phyloP scores from a whole-genome alignment of 106 monocot species.

The Dendrobium huoshanense region DNA sequence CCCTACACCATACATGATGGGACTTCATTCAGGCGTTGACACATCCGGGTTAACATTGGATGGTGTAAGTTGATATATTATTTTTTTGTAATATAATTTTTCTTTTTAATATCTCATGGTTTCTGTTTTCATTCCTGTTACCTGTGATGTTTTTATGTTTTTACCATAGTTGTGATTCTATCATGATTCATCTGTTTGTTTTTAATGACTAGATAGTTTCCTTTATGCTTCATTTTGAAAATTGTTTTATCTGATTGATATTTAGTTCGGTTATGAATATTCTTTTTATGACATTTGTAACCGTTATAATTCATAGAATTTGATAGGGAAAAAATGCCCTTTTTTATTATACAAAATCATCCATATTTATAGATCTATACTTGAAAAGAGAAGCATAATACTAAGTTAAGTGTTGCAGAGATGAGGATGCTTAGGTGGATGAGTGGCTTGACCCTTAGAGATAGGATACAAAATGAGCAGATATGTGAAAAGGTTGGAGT shows the following conservation, averaged over 20 bases:
- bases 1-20: constrained; percentile 99
- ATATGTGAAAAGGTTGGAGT: no score
- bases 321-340: no score
- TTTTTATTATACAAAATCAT: no score
- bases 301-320: no score
- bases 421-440: no score
- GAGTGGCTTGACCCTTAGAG: no score
- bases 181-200: not conserved
- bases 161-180: not conserved
- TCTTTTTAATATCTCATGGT: not conserved
- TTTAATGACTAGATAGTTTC: not conserved
- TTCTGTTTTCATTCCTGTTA: not conserved
- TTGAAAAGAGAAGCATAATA: no score
- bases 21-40: constrained; percentile 94
- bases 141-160: not conserved
- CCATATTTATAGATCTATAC: no score
- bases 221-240: no score
- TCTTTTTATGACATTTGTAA: not conserved
- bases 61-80: constrained; percentile 55
- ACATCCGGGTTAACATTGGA: constrained; percentile 67
- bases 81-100: not conserved
- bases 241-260: not conserved
- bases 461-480: no score
- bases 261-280: not conserved
- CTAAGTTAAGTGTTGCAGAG: no score